Evolutionary conservation across 352 stramenopile species (phyloP).

Genomic region (Phytophthora multivora): DNA sequence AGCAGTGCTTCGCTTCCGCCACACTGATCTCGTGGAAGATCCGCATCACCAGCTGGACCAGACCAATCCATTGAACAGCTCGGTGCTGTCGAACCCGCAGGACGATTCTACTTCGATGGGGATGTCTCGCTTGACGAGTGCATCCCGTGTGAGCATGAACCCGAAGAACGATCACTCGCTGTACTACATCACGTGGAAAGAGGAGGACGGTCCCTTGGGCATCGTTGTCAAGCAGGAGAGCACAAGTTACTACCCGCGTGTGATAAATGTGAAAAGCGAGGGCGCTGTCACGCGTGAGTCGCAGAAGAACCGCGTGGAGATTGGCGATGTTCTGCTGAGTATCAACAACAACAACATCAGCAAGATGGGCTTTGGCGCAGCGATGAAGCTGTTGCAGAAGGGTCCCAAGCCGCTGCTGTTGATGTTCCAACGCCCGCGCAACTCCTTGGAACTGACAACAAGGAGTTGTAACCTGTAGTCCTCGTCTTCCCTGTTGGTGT

Average conservation of each 20-base stretch:
- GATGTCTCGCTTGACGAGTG: constrained; percentile 67
- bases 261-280: constrained; percentile 90
- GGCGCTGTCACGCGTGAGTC: constrained; percentile 79
- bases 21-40: constrained; percentile 75
- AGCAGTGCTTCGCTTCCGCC: constrained; percentile 83
- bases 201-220: constrained; percentile 82
- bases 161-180: constrained; percentile 84
- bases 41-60: constrained; percentile 34
- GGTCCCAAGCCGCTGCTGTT: constrained; percentile 85
- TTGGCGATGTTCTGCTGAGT: constrained; percentile 81
- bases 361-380: constrained; percentile 87
- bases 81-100: constrained; percentile 65
- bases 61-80: constrained; percentile 21
- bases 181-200: constrained; percentile 92
- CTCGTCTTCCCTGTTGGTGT: constrained; percentile 22
- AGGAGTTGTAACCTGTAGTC: constrained; percentile 45
- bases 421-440: constrained; percentile 82
- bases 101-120: constrained; percentile 70
- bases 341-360: constrained; percentile 94
- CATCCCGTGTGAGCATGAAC: constrained; percentile 79
- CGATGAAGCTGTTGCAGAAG: constrained; percentile 88
- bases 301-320: constrained; percentile 85
- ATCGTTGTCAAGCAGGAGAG: constrained; percentile 90
- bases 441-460: constrained; percentile 38
- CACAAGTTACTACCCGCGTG: constrained; percentile 85